Evolutionary conservation across 495 filamentous ascomycete species (phyloP).

Genomic region (Penicillium subrubescens): DNA sequence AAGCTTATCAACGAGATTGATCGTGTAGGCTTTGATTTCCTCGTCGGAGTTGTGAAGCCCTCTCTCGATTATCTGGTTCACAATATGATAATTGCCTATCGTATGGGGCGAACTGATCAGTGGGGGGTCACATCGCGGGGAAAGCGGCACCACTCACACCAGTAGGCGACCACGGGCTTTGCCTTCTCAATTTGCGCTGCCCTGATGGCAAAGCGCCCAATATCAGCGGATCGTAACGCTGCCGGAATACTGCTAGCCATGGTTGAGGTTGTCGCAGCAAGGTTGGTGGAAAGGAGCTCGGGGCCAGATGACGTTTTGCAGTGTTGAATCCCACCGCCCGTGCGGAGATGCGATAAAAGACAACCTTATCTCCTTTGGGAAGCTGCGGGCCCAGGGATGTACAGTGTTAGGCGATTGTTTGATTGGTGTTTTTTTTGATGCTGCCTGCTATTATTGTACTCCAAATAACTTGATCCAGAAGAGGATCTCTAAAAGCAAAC

Average conservation of each 20-base stretch:
- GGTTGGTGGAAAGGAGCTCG: not conserved
- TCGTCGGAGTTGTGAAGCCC: slow-evolving; percentile 73
- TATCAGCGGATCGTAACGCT: slow-evolving; percentile 73
- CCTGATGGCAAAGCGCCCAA: slow-evolving; percentile 76
- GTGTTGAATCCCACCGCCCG: slow-evolving; percentile 29
- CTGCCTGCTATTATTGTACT: not conserved
- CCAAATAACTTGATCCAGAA: too few species aligned
- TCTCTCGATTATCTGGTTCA: slow-evolving; percentile 84
- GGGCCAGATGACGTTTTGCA: slow-evolving; percentile 33
- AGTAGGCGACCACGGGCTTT: slow-evolving; percentile 88
- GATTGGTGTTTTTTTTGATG: not conserved
- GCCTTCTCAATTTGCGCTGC: slow-evolving; percentile 81
- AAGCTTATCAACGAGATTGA: slow-evolving; percentile 84
- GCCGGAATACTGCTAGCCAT: slow-evolving; percentile 79
- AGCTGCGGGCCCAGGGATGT: not conserved
- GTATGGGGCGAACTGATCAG: slow-evolving; percentile 14
- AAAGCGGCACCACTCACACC: slow-evolving; percentile 67
- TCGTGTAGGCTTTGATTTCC: slow-evolving; percentile 77
- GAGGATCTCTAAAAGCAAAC: too few species aligned
- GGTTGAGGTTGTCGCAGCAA: slow-evolving; percentile 8
- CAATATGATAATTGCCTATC: slow-evolving; percentile 87
- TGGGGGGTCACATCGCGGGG: slow-evolving; percentile 15
- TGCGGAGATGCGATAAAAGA: slow-evolving; percentile 26
- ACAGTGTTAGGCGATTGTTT: too few species aligned
- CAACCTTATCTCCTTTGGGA: slow-evolving; percentile 11